Percentiles rank a stretch among this genome's conserved stretches.
Evolutionary conservation across 106 monocot genomes (phyloP).

Genomic region (Posidonia australis): DNA sequence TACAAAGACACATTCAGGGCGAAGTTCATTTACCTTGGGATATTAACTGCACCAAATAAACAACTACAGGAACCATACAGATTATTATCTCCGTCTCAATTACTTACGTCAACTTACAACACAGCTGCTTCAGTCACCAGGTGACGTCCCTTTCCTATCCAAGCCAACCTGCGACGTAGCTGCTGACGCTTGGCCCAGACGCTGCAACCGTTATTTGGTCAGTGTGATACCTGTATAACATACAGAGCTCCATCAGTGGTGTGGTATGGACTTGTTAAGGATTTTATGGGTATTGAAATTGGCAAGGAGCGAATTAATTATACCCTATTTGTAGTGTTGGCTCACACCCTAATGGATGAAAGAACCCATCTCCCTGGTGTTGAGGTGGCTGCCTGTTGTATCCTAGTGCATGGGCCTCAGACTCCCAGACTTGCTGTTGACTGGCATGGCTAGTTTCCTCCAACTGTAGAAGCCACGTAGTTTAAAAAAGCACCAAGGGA

Average conservation of each 20-base stretch:
- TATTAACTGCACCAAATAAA: too few species aligned
- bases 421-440: constrained; percentile 12
- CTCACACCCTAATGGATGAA: constrained; percentile 13
- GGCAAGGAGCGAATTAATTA: background rate
- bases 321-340: constrained; percentile 7
- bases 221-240: background rate
- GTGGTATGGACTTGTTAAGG: too few species aligned
- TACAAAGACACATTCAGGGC: too few species aligned
- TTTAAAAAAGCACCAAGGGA: too few species aligned
- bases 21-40: too few species aligned
- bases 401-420: constrained; percentile 5
- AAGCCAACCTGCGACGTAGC: constrained; percentile 4
- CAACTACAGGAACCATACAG: too few species aligned
- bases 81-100: too few species aligned
- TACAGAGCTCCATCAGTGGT: too few species aligned
- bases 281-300: too few species aligned
- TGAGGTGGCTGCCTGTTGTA: constrained; percentile 4
- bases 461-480: background rate
- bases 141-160: background rate
- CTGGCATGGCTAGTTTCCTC: constrained; percentile 7
- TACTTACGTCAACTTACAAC: too few species aligned
- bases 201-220: constrained; percentile 11
- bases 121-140: background rate
- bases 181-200: constrained; percentile 1
- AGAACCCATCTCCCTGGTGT: constrained; percentile 12